Percentiles rank a stretch among this genome's conserved stretches.
Conservation (phyloP, 2,329 filamentous ascomycete genomes). For the Calonectria multiphialidica region DNA sequence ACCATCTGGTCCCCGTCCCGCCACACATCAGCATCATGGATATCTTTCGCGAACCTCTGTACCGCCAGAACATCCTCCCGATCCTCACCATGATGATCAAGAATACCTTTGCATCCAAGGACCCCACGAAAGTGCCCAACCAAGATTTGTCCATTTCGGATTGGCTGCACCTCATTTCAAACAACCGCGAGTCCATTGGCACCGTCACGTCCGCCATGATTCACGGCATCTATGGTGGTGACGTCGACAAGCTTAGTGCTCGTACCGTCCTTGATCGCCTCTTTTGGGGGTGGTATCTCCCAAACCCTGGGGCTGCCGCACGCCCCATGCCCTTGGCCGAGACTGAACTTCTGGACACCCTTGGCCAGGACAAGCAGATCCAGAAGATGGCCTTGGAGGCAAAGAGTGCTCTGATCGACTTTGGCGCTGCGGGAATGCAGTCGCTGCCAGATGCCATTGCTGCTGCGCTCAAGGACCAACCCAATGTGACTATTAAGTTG, state of each 20-base stretch:
- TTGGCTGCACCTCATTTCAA: slow-evolving; percentile 49
- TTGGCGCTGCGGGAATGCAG: slow-evolving; percentile 69
- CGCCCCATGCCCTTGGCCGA: slow-evolving; percentile 54
- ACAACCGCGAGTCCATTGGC: slow-evolving; percentile 63
- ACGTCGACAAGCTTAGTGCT: slow-evolving; percentile 84
- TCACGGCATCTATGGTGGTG: slow-evolving; percentile 94
- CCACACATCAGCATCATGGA: slow-evolving; percentile 42
- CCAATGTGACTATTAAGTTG: slow-evolving; percentile 71
- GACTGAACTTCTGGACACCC: slow-evolving; percentile 41
- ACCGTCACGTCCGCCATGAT: slow-evolving; percentile 81
- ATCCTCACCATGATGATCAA: slow-evolving; percentile 42
- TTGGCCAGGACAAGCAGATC: slow-evolving; percentile 46
- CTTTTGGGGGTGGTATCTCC: slow-evolving; percentile 48
- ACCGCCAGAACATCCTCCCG: slow-evolving; percentile 46
- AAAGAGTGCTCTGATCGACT: slow-evolving; percentile 49
- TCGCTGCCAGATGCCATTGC: slow-evolving; percentile 69
- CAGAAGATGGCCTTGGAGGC: slow-evolving; percentile 46
- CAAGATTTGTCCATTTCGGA: slow-evolving; percentile 52
- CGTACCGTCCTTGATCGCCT: slow-evolving; percentile 63
- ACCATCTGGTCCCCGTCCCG: slow-evolving; percentile 66
- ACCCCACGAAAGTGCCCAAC: slow-evolving; percentile 25
- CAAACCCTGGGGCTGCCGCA: slow-evolving; percentile 50
- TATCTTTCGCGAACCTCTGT: slow-evolving; percentile 48
- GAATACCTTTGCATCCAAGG: slow-evolving; percentile 18
- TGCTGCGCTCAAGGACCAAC: slow-evolving; percentile 59